Evolutionary conservation across 192 early-diverging fungal species (phyloP).

Genomic region (Allomyces javanicus): DNA sequence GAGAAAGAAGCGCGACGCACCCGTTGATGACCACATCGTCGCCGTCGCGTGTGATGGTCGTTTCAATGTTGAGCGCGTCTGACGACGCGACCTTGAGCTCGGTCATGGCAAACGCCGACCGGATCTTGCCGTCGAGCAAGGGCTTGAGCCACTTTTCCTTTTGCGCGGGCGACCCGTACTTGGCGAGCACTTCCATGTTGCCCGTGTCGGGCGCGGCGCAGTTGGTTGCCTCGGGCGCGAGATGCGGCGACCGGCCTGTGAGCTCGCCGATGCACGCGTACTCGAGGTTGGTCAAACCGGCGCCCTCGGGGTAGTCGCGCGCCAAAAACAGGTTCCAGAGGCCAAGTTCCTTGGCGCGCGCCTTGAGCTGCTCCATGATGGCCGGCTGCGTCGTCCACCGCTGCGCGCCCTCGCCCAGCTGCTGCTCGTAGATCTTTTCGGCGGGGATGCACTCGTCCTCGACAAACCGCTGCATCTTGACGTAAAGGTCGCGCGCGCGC

Average conservation of each 20-base stretch:
- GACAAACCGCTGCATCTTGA: conserved; percentile 33
- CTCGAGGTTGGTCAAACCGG: conserved; percentile 83
- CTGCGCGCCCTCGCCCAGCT: conserved; percentile 50
- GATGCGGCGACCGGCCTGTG: conserved; percentile 52
- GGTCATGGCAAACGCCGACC: conserved; percentile 97
- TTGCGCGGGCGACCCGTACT: conserved; percentile 73
- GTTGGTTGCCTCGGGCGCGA: conserved; percentile 89
- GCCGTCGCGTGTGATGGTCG: conserved; percentile 46
- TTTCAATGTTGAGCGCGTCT: conserved; percentile 94
- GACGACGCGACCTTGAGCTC: conserved; percentile 88
- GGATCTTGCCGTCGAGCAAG: conserved; percentile 72
- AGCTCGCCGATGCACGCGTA: conserved; percentile 82
- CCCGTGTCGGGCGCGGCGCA: conserved; percentile 90
- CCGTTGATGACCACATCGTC: conserved; percentile 52
- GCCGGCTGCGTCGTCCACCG: conserved; percentile 70
- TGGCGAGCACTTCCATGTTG: conserved; percentile 98
- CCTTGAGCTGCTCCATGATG: conserved; percentile 76
- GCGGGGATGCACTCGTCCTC: conserved; percentile 91
- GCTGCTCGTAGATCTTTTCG: conserved; percentile 48
- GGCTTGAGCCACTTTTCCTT: conserved; percentile 62
- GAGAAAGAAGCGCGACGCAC: no score
- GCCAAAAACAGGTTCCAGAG: conserved; percentile 93
- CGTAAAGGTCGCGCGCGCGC: conserved; percentile 30
- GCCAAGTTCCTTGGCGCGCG: conserved; percentile 60
- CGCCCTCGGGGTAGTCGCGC: conserved; percentile 56